These are phyloP conservation scores for Ananas comosus DNA, from an alignment of 176 grass and related monocot species.

Conservation along the genomic window DNA sequence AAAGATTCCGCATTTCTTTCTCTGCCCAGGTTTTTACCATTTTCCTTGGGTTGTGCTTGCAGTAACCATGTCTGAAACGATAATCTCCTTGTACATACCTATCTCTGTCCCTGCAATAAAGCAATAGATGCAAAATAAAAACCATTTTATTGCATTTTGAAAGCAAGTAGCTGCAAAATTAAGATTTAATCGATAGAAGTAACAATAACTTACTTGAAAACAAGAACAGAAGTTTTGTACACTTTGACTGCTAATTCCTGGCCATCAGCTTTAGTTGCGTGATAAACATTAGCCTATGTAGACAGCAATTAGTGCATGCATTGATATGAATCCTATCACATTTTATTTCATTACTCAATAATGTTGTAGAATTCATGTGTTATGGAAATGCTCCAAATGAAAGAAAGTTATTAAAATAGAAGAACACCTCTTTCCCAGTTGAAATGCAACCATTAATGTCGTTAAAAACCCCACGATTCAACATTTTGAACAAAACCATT, in stretches of 20 bases:
- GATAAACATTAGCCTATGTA: conserved; percentile 94
- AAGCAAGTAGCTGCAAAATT: no score
- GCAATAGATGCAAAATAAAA: conserved; percentile 10
- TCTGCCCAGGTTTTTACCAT: conserved; percentile 99
- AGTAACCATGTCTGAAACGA: conserved; percentile 96
- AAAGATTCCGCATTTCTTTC: conserved; percentile 94
- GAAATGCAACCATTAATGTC: conserved; percentile 98
- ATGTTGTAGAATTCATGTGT: not conserved
- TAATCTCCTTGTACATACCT: conserved; percentile 97
- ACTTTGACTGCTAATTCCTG: conserved; percentile 89
- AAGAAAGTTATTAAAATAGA: not conserved
- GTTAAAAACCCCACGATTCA: conserved; percentile 77
- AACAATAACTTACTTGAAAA: conserved; percentile 76
- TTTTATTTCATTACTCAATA: not conserved
- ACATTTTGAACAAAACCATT: conserved; percentile 96
- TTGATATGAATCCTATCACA: no score
- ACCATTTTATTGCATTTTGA: no score
- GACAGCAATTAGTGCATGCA: conserved; percentile 1
- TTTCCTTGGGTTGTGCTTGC: conserved; percentile 97
- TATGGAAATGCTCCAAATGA: not conserved
- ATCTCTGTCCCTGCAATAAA: conserved; percentile 78
- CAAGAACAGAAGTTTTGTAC: conserved; percentile 98
- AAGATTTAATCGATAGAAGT: not conserved
- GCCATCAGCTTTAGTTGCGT: conserved; percentile 81
- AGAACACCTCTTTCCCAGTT: conserved; percentile 87